phyloP scores from a whole-genome alignment of 495 filamentous ascomycete species.

The Podospora pseudoanserina region DNA sequence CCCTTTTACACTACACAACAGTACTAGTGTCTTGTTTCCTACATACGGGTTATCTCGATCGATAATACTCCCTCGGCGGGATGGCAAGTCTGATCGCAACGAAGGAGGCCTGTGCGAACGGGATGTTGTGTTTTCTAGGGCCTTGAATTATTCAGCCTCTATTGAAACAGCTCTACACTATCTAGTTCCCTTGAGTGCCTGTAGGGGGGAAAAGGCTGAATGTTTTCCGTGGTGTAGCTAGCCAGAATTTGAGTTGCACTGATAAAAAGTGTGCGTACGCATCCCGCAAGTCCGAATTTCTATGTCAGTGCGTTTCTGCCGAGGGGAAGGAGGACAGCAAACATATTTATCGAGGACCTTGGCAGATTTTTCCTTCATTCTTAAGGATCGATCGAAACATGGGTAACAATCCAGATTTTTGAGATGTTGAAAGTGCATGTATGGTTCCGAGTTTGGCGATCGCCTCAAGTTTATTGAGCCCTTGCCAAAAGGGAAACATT shows the following conservation, averaged over 20 bases:
- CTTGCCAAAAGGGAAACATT: neutral
- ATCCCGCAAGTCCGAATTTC: neutral
- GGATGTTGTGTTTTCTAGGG: neutral
- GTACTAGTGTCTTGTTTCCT: neutral
- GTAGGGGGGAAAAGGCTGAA: neutral
- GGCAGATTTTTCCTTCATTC: neutral
- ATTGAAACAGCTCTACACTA: slow-evolving; percentile 14
- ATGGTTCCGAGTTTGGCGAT: too few species aligned
- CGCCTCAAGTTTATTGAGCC: too few species aligned
- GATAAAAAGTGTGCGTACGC: neutral
- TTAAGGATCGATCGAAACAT: neutral
- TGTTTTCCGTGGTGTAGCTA: too few species aligned
- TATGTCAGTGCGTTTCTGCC: slow-evolving; percentile 26
- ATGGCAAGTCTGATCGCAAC: neutral
- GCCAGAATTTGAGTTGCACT: neutral
- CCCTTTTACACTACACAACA: too few species aligned
- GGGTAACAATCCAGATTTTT: neutral
- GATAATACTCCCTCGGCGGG: neutral
- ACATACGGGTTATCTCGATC: neutral
- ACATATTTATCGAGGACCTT: neutral
- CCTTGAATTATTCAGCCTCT: slow-evolving; percentile 14
- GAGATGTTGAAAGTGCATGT: too few species aligned
- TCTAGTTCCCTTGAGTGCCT: neutral
- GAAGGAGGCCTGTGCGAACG: neutral
- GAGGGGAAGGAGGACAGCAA: neutral